Conservation (phyloP, 495 filamentous ascomycete genomes). For the Coniosporium apollinis region DNA sequence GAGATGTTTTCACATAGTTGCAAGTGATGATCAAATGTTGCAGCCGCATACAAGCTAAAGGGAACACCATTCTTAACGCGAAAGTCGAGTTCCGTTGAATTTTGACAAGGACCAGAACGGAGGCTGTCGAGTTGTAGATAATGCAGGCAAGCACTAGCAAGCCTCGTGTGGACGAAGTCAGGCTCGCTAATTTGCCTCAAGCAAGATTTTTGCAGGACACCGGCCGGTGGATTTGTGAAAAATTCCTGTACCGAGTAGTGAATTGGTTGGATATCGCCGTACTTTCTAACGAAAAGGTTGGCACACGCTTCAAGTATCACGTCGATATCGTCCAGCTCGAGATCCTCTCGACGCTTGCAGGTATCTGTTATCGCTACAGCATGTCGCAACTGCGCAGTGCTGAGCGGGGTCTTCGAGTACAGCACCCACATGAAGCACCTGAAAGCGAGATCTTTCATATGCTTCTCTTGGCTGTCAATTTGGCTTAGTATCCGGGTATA, state of each 20-base stretch:
- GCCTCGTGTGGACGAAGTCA: neutral
- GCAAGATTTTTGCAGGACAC: neutral
- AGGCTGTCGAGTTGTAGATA: neutral
- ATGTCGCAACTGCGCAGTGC: neutral
- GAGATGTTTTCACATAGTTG: neutral
- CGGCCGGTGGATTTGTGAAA: neutral
- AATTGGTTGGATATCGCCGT: neutral
- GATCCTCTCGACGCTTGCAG: neutral
- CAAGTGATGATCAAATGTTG: neutral
- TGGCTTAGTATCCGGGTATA: slow-evolving; percentile 14
- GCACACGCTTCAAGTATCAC: slow-evolving; percentile 1
- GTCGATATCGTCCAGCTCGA: neutral
- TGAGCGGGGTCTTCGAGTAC: neutral
- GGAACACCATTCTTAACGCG: neutral
- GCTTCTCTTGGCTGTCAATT: slow-evolving; percentile 3
- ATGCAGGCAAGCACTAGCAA: neutral
- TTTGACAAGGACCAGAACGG: neutral
- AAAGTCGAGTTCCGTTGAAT: neutral
- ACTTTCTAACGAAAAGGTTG: neutral
- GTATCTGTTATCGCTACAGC: neutral
- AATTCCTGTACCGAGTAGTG: neutral
- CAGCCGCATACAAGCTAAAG: neutral
- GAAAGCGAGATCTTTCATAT: neutral
- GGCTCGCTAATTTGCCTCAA: neutral
- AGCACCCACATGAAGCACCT: neutral